phyloP scores from a whole-genome alignment of 1,284 basidiomycete genomes.

The Heterobasidion occidentale region DNA sequence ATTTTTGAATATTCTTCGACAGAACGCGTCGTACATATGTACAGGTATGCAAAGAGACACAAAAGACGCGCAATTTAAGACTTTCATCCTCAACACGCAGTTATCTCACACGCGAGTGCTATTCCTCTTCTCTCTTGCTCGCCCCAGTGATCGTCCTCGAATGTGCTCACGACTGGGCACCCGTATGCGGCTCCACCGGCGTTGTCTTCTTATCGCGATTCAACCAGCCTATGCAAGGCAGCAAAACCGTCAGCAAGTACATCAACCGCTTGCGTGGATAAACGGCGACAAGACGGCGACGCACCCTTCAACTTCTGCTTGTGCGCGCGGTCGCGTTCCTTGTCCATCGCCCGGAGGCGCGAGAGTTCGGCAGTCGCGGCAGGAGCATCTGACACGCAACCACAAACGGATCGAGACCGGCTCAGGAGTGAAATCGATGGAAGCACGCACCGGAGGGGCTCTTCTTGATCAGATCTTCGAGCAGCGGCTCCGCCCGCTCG shows the following conservation, averaged over 20 bases:
- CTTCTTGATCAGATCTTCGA: constrained; percentile 56
- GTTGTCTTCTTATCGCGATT: constrained; percentile 1
- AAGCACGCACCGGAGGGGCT: constrained; percentile 42
- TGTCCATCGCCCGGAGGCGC: constrained; percentile 50
- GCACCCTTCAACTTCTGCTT: constrained; percentile 71
- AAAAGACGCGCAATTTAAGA: too few species aligned
- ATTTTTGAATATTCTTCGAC: too few species aligned
- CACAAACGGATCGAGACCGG: not conserved
- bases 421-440: not conserved
- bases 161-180: not conserved
- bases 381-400: constrained; percentile 37
- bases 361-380: constrained; percentile 53
- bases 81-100: too few species aligned
- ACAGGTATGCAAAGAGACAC: too few species aligned
- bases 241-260: not conserved
- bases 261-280: not conserved
- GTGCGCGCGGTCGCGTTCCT: constrained; percentile 53
- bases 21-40: too few species aligned
- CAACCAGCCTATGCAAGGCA: not conserved
- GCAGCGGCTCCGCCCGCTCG: constrained; percentile 58
- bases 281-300: not conserved
- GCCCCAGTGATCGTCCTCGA: too few species aligned
- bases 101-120: too few species aligned
- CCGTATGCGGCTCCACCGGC: not conserved
- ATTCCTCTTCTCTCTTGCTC: too few species aligned